Evolutionary conservation across 2,329 filamentous ascomycete genomes (phyloP), one percentile per base, ranked within the genome.

Genomic region (Dactylonectria estremocensis): DNA sequence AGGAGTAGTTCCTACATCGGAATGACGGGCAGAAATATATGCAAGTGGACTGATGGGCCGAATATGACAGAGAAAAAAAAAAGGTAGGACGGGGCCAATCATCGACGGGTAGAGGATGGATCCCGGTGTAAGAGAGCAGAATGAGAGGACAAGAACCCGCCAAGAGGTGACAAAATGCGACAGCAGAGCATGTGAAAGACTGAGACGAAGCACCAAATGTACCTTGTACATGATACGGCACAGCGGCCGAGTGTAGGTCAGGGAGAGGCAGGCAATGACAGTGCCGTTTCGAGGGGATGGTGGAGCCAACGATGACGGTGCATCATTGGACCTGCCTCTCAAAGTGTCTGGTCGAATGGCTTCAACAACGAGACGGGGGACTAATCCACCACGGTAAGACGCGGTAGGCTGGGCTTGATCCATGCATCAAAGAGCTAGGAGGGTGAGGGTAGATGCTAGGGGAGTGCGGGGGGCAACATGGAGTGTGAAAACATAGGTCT

Each of bases 21-120:
- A 16, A 66, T 61, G 56, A 58, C 55, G 69, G 57, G 55, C 55
- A 61, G 63, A 33, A 57, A 57, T 49, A 46, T 40, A 58, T 73
- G 67, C 71, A 74, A 63, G 68, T 74, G 68, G 74, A 74, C 72
- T 61, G 68, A 75, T 76, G 53, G 61, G 68, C 55, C 45, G 35
- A 24, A 43, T 45, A 58, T 66, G 67, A n/a, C n/a, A n/a, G 66
- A 66, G 69, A 31, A 63, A 72, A 56, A 68, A 68, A 37, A 50
- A 31, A 59, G 22, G 59, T 28, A 33, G n/a, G 67, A 62, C 54
- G 57, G 54, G 62, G 54, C 24, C 24, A 28, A 28, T 28, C 24
- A 28, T 31, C n/a, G 48, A 61, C 22, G 52, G 60, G 60, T 49
- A 54, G 43, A 57, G 50, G 67, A 65, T 45, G 61, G 48, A 54